Percentiles rank a stretch among this genome's conserved stretches.
Evolutionary conservation across 192 early-diverging fungal genomes (phyloP).

Genomic region (Cladochytrium replicatum): DNA sequence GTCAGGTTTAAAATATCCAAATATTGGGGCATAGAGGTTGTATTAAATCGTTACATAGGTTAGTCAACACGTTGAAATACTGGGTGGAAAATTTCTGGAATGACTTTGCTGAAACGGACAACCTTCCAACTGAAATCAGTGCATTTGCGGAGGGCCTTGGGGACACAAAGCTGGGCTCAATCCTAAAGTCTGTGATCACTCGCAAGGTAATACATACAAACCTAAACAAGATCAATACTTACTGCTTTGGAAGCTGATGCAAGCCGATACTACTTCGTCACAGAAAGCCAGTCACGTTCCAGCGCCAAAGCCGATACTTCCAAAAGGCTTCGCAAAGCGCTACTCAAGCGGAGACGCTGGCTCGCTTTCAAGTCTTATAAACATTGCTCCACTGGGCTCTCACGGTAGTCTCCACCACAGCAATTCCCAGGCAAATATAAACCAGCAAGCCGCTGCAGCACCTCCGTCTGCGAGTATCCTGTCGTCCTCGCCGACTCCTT

Average conservation of each 20-base stretch:
- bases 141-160: conserved; percentile 26
- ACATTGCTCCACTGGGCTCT: no score
- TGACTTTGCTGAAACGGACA: conserved; percentile 37
- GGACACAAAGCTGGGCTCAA: conserved; percentile 24
- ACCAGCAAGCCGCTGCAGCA: no score
- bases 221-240: not conserved
- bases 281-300: not conserved
- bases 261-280: conserved; percentile 2
- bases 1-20: no score
- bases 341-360: no score
- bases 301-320: conserved; percentile 42
- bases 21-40: no score
- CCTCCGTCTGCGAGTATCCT: no score
- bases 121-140: no score
- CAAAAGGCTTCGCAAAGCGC: conserved; percentile 27
- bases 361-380: no score
- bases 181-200: conserved; percentile 14
- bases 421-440: no score
- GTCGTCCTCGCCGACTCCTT: no score
- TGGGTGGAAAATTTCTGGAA: conserved; percentile 48
- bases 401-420: no score
- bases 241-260: not conserved
- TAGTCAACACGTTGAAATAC: conserved; percentile 38
- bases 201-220: conserved; percentile 5
- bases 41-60: conserved; percentile 21